phyloP scores from a whole-genome alignment of 768 basidiomycete genomes.

The Naganishia vaughanmartiniae region DNA sequence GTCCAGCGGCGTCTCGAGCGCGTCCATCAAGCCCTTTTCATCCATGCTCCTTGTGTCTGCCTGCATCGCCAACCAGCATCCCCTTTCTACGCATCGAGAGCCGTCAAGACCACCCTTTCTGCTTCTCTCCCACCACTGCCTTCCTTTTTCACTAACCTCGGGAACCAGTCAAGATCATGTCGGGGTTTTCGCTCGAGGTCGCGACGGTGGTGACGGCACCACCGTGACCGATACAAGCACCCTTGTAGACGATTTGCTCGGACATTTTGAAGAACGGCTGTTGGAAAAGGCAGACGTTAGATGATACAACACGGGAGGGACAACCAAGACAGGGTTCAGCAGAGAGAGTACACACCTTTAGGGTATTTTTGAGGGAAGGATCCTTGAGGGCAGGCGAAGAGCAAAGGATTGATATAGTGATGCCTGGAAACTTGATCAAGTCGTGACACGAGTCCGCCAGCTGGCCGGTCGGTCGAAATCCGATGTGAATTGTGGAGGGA shows the following conservation, averaged over 20 bases:
- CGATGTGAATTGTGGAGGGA: conserved; percentile 23
- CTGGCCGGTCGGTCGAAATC: conserved; percentile 5
- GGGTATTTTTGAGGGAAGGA: conserved; percentile 8
- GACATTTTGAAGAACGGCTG: conserved; percentile 57
- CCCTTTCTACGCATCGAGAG: background rate
- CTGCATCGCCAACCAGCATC: no score
- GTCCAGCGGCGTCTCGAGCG: no score
- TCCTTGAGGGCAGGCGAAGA: conserved; percentile 1
- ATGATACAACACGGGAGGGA: conserved; percentile 4
- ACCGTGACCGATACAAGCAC: conserved; percentile 86
- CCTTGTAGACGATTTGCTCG: conserved; percentile 85
- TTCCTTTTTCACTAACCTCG: conserved; percentile 64
- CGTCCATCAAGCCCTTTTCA: no score
- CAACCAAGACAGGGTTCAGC: background rate
- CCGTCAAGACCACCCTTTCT: background rate
- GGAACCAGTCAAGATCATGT: conserved; percentile 97
- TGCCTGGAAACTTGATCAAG: conserved; percentile 1
- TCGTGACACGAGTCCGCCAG: conserved; percentile 7
- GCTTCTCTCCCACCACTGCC: background rate
- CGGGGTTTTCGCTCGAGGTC: conserved; percentile 96
- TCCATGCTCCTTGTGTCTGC: no score
- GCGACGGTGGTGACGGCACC: conserved; percentile 99
- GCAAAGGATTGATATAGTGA: background rate
- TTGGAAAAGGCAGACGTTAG: background rate
- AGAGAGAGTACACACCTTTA: conserved; percentile 11